Conservation (phyloP, 176 grass and related monocot genomes). For the Zizania latifolia region DNA sequence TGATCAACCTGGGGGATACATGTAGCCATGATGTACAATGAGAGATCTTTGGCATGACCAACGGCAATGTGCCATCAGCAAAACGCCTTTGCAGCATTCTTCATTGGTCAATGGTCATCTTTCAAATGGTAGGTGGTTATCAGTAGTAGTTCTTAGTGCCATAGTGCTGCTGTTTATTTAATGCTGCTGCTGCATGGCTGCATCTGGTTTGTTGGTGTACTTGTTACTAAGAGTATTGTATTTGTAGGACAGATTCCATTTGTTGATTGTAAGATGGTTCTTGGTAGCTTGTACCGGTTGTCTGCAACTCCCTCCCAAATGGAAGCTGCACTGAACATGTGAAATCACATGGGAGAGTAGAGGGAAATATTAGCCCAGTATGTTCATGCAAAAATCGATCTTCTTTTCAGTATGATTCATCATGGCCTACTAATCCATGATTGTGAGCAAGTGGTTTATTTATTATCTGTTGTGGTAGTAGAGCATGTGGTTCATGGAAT, state of each 20-base stretch:
- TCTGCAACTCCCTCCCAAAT: not conserved
- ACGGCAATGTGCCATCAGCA: not conserved
- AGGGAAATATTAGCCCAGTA: not conserved
- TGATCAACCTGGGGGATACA: not conserved
- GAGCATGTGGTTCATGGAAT: not conserved
- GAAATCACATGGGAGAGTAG: not conserved
- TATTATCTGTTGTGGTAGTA: no score
- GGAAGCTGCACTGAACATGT: not conserved
- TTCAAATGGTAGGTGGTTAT: slow-evolving; percentile 20
- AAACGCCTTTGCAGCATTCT: not conserved
- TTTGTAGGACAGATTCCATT: slow-evolving; percentile 38
- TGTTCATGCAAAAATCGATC: not conserved
- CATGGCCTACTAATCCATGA: not conserved
- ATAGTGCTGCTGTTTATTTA: not conserved
- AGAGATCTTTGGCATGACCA: not conserved
- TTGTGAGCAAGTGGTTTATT: not conserved
- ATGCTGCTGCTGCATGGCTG: not conserved
- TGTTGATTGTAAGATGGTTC: slow-evolving; percentile 27
- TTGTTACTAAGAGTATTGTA: slow-evolving; percentile 30
- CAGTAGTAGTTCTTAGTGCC: slow-evolving; percentile 18
- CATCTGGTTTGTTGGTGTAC: slow-evolving; percentile 24
- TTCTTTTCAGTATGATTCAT: not conserved
- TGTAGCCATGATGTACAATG: slow-evolving; percentile 14
- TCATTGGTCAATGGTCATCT: not conserved
- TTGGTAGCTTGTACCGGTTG: slow-evolving; percentile 11